Conservation (phyloP, 192 early-diverging fungal species). For the Backusella luteola region DNA sequence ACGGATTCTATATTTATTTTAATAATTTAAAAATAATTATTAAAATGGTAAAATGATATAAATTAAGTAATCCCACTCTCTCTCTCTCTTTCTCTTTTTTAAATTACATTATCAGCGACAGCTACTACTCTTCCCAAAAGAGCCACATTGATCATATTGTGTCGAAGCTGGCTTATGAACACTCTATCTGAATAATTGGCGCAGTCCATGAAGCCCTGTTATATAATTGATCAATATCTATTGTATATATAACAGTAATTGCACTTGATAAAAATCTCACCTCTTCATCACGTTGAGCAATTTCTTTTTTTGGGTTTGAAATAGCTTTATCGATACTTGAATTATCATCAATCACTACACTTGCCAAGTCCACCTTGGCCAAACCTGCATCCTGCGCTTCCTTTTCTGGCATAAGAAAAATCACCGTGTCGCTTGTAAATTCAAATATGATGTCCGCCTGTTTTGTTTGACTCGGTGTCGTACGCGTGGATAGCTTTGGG, state of each 20-base stretch:
- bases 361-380: constrained; percentile 2
- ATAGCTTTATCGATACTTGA: not conserved
- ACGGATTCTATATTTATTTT: constrained; percentile 18
- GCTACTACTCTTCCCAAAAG: constrained; percentile 21
- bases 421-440: constrained; percentile 13
- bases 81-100: not conserved
- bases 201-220: constrained; percentile 28
- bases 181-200: constrained; percentile 3
- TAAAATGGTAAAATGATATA: not conserved
- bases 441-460: constrained; percentile 13
- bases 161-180: constrained; percentile 1
- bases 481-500: constrained; percentile 3
- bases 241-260: no score
- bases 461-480: not conserved
- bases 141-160: constrained; percentile 25
- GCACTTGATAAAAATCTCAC: not conserved
- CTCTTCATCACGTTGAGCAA: constrained; percentile 15
- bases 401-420: constrained; percentile 30
- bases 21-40: not conserved
- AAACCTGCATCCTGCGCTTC: constrained; percentile 17
- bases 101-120: constrained; percentile 26
- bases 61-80: not conserved
- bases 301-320: not conserved
- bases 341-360: not conserved
- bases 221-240: not conserved